A percentile compares a stretch with the other conserved stretches of the same genome.
phyloP scores from a whole-genome alignment of 805 yeast species.

The Yarrowia sp. region DNA sequence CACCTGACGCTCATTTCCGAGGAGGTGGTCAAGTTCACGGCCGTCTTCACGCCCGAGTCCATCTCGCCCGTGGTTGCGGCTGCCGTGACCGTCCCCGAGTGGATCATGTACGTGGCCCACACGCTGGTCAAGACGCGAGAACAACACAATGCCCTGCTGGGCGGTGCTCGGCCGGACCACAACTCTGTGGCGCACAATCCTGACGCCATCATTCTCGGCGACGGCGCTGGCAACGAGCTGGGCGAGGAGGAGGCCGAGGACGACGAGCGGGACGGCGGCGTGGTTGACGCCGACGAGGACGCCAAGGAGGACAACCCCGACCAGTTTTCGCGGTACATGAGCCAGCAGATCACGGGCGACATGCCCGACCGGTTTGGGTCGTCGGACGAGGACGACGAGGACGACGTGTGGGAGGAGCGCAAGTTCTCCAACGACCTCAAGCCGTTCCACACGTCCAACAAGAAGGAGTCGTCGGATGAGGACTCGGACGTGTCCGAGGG shows the following conservation, averaged over 20 bases:
- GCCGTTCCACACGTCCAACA: constrained; percentile 11
- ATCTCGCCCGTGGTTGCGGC: constrained; percentile 50
- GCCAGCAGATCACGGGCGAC: constrained; percentile 25
- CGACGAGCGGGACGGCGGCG: constrained; percentile 33
- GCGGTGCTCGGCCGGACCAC: constrained; percentile 61
- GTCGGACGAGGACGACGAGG: constrained; percentile 30
- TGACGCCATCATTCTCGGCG: constrained; percentile 39
- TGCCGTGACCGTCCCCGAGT: constrained; percentile 51
- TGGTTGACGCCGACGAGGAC: constrained; percentile 33
- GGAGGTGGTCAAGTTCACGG: constrained; percentile 84
- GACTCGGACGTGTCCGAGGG: constrained; percentile 20
- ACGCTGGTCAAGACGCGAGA: constrained; percentile 79
- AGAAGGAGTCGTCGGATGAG: constrained; percentile 17
- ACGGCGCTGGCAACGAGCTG: constrained; percentile 35
- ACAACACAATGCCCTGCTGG: constrained; percentile 89
- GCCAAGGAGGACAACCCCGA: constrained; percentile 36
- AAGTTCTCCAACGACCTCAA: constrained; percentile 26
- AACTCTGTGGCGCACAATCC: constrained; percentile 39
- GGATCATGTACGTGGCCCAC: constrained; percentile 82
- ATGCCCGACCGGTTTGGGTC: constrained; percentile 26
- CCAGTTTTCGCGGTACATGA: constrained; percentile 27
- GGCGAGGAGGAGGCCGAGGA: constrained; percentile 31
- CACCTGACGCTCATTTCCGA: constrained; percentile 91
- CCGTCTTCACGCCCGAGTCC: constrained; percentile 57
- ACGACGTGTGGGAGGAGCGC: constrained; percentile 27